Evolutionary conservation across 345 rosid species (phyloP), one percentile per base, ranked within the genome.

Genomic region (Melaleuca alternifolia): DNA sequence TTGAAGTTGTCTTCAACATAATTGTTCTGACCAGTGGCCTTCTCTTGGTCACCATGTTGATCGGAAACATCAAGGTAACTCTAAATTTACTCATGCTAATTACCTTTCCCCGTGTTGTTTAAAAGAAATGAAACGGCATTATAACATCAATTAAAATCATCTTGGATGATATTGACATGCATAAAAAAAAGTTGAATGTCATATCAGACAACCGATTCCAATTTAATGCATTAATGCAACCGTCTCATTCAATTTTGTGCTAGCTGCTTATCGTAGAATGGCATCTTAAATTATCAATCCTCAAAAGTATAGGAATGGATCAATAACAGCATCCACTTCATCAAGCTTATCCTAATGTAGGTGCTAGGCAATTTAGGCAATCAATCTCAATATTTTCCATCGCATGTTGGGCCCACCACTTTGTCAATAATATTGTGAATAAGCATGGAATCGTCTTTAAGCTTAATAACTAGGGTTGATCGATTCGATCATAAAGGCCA

Each of bases 1-100:
- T 93, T 2, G 99, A 97, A 89, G 98, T 96, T 51, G 96, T 97
- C 83, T 97, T 97, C 95, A 96, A 97, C 91, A 97, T 97, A 82
- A 93, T 97, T 86, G 96, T 96, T 85, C 93, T 97, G 23, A 97
- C 99, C 33, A 93, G 98, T 87, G 99, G 99, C 46, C 98, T 97
- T 76, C 93, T 97, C 77, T 88, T 97, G 24, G 99, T 97, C 81
- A 96, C 99, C 50, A 95, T 97, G 99, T 89, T 97, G 92, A 97
- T 97, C 14, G 99, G 99, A 85, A 97, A 97, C 87, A 97, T 96
- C 86, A 97, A 97, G 99, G 99, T 96, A 91, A 6, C 13, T 77
- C 33, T 4, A 41, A 14, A 18, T 75, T 77, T 37, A 21, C 65
- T 15, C 6, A 33, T 59, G 20, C 20, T 11, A 10, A 23, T 83